Evolutionary conservation across 2,329 filamentous ascomycete genomes (phyloP).

Genomic region (Cladophialophora yegresii): DNA sequence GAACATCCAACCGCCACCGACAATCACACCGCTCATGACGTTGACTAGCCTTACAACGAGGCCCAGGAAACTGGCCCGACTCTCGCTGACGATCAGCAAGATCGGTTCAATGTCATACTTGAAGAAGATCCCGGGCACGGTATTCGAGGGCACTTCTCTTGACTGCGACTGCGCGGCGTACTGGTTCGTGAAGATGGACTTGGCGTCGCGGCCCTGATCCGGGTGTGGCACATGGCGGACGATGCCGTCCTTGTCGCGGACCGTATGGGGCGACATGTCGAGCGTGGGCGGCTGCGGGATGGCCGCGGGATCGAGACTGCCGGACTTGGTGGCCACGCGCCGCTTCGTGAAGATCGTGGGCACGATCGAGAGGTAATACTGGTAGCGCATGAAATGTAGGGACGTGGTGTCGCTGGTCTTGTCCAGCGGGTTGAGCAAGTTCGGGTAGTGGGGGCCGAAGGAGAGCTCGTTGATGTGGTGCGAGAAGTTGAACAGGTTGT

Average conservation of each 20-base stretch:
- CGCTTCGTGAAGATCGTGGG: constrained; percentile 84
- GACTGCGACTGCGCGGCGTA: constrained; percentile 95
- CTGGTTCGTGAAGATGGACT: constrained; percentile 87
- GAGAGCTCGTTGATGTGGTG: constrained; percentile 95
- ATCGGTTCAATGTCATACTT: constrained; percentile 99
- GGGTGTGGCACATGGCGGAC: constrained; percentile 33
- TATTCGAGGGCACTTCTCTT: constrained; percentile 66
- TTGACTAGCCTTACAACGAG: constrained; percentile 85
- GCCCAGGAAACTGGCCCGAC: constrained; percentile 70
- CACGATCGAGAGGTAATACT: constrained; percentile 95
- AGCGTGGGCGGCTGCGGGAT: constrained; percentile 42
- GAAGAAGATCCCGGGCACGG: constrained; percentile 89
- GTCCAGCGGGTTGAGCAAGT: constrained; percentile 90
- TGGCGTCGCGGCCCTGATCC: constrained; percentile 41
- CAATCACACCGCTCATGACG: constrained; percentile 84
- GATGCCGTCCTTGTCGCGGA: constrained; percentile 39
- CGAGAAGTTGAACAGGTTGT: constrained; percentile 93
- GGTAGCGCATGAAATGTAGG: constrained; percentile 87
- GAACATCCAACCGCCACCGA: constrained; percentile 91
- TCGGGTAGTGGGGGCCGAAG: constrained; percentile 95
- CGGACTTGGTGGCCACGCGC: constrained; percentile 36
- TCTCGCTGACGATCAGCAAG: constrained; percentile 79
- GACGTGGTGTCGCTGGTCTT: constrained; percentile 77
- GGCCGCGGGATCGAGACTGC: constrained; percentile 47
- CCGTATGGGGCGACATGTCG: constrained; percentile 40